These are phyloP conservation scores for Pelagophyceae sp. DNA, from an alignment of 352 stramenopile species.

Conservation along the genomic window DNA sequence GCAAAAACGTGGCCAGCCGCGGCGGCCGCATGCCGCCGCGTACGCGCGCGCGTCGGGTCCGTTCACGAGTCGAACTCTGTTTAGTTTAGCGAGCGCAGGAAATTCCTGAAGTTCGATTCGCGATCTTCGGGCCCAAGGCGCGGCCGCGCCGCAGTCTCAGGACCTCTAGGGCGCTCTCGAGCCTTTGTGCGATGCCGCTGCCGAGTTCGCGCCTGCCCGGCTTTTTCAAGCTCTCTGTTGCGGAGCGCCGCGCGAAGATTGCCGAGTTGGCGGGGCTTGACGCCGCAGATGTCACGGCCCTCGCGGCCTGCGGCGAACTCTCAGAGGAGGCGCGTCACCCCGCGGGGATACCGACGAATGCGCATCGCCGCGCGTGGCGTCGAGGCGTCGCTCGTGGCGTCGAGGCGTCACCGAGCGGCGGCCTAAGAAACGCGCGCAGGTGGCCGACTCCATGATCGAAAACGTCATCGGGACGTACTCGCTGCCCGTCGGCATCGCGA, in stretches of 20 bases:
- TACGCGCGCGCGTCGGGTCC: too few species aligned
- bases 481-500: conserved; percentile 55
- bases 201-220: background rate
- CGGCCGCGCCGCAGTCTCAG: background rate
- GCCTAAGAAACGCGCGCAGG: too few species aligned
- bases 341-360: too few species aligned
- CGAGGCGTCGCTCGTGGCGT: too few species aligned
- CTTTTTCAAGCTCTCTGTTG: conserved; percentile 3
- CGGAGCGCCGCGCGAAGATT: conserved; percentile 17
- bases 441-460: conserved; percentile 74
- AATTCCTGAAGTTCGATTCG: background rate
- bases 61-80: background rate
- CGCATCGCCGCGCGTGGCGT: too few species aligned
- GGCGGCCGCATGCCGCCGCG: too few species aligned
- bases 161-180: background rate
- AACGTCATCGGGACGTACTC: conserved; percentile 71
- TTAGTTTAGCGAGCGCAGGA: background rate
- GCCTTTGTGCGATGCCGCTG: background rate
- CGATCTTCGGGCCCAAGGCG: too few species aligned
- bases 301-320: conserved; percentile 52
- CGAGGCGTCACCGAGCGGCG: too few species aligned
- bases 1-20: too few species aligned
- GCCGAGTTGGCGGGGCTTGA: background rate
- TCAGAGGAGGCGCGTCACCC: conserved; percentile 58
- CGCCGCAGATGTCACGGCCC: background rate